Percentiles rank a stretch among this genome's conserved stretches.
Evolutionary conservation across 192 early-diverging fungal species (phyloP).

Genomic region (Kappamyces sp.): DNA sequence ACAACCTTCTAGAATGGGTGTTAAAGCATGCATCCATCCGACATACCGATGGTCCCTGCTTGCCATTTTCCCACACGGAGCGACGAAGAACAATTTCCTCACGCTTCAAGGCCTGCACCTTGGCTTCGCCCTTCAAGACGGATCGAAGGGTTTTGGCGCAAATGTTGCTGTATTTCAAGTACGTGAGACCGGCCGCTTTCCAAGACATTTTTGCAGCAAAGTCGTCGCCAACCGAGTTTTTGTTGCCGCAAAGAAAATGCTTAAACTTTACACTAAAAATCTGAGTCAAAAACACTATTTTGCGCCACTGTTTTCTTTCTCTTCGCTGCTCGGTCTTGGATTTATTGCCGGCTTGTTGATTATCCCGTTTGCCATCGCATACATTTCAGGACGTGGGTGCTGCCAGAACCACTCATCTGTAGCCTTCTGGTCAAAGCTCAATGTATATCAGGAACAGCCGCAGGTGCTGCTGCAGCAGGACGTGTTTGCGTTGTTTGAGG

Average conservation of each 20-base stretch:
- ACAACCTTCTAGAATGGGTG: too few species aligned
- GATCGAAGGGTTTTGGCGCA: conserved; percentile 74
- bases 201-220: conserved; percentile 34
- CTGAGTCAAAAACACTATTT: conserved; percentile 4
- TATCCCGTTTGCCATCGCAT: conserved; percentile 6
- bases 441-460: conserved; percentile 6
- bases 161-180: conserved; percentile 80
- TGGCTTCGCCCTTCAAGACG: conserved; percentile 72
- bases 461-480: background rate
- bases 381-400: background rate
- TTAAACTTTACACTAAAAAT: background rate
- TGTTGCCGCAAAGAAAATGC: background rate
- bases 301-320: conserved; percentile 1
- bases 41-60: conserved; percentile 72
- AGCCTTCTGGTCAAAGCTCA: conserved; percentile 13
- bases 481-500: conserved; percentile 3
- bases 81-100: conserved; percentile 70
- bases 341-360: conserved; percentile 7
- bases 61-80: conserved; percentile 74
- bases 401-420: background rate
- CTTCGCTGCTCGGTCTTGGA: background rate
- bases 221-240: conserved; percentile 3
- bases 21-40: too few species aligned
- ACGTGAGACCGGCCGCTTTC: conserved; percentile 56
- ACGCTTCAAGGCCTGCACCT: conserved; percentile 59